Evolutionary conservation across 768 basidiomycete genomes (phyloP).

Genomic region (Amanita pseudoporphyria): DNA sequence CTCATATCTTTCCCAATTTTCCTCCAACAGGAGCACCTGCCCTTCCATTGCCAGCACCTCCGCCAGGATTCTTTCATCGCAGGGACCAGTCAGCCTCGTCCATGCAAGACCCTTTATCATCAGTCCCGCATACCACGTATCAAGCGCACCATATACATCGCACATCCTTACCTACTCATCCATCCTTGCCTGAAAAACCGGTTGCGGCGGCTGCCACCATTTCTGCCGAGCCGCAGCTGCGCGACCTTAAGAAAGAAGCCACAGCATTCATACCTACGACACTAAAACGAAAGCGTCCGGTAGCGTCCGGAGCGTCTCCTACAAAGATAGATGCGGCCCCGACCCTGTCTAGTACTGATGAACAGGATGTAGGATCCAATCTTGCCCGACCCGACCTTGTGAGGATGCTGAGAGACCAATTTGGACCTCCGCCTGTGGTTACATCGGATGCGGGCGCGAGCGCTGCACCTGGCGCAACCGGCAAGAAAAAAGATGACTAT

Average conservation of each 20-base stretch:
- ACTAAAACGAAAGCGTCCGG: constrained; percentile 64
- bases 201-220: constrained; percentile 52
- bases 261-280: constrained; percentile 84
- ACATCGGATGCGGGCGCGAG: constrained; percentile 5
- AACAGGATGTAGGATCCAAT: constrained; percentile 17
- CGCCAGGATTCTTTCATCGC: constrained; percentile 59
- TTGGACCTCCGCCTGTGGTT: constrained; percentile 33
- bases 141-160: constrained; percentile 58
- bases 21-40: constrained; percentile 20
- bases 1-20: constrained; percentile 11
- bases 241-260: constrained; percentile 92
- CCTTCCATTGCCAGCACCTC: constrained; percentile 32
- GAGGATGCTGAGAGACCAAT: constrained; percentile 47
- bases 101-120: constrained; percentile 69
- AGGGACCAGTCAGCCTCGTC: constrained; percentile 39
- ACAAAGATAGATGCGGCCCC: constrained; percentile 59
- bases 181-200: constrained; percentile 33
- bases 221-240: constrained; percentile 76
- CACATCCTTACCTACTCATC: constrained; percentile 22
- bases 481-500: constrained; percentile 57
- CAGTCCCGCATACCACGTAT: constrained; percentile 69
- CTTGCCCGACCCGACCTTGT: constrained; percentile 59
- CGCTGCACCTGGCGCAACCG: constrained; percentile 16
- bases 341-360: constrained; percentile 28
- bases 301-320: constrained; percentile 21